Evolutionary conservation across 768 basidiomycete genomes (phyloP).

Genomic region (Chalciporus chontae): DNA sequence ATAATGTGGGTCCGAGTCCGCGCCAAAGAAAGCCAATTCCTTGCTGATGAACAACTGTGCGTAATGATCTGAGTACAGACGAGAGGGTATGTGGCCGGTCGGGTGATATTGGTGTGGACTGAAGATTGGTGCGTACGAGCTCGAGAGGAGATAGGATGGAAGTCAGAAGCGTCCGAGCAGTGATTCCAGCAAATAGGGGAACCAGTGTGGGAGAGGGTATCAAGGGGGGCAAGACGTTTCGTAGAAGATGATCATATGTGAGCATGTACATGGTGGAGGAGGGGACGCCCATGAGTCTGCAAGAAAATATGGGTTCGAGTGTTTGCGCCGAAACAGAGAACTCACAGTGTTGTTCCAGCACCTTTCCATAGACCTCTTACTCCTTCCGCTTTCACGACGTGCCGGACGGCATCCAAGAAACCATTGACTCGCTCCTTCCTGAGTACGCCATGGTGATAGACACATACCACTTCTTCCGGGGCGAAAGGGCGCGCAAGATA

Average conservation of each 20-base stretch:
- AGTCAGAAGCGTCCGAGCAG: slow-evolving; percentile 78
- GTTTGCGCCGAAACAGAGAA: not conserved
- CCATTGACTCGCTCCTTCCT: slow-evolving; percentile 74
- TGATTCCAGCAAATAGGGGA: slow-evolving; percentile 78
- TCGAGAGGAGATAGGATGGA: slow-evolving; percentile 85
- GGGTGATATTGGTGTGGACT: slow-evolving; percentile 76
- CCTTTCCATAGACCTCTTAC: slow-evolving; percentile 92
- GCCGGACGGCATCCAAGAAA: slow-evolving; percentile 78
- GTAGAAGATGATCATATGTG: slow-evolving; percentile 85
- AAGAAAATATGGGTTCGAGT: slow-evolving; percentile 7
- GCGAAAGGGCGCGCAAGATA: slow-evolving; percentile 58
- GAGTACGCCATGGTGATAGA: slow-evolving; percentile 74
- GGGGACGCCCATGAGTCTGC: slow-evolving; percentile 85
- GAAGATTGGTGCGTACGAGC: slow-evolving; percentile 89
- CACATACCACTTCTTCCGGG: slow-evolving; percentile 66
- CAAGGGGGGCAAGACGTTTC: slow-evolving; percentile 56
- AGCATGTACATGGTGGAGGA: slow-evolving; percentile 93
- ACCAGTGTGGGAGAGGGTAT: slow-evolving; percentile 50
- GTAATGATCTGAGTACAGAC: slow-evolving; percentile 66
- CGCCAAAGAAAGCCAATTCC: slow-evolving; percentile 81
- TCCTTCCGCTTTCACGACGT: slow-evolving; percentile 81
- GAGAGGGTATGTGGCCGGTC: slow-evolving; percentile 71
- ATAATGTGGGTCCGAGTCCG: slow-evolving; percentile 87
- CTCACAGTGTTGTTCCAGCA: slow-evolving; percentile 85
- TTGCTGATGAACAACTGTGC: slow-evolving; percentile 51